phyloP scores from a whole-genome alignment of 352 stramenopile genomes.

The Blastocystis sp. region DNA sequence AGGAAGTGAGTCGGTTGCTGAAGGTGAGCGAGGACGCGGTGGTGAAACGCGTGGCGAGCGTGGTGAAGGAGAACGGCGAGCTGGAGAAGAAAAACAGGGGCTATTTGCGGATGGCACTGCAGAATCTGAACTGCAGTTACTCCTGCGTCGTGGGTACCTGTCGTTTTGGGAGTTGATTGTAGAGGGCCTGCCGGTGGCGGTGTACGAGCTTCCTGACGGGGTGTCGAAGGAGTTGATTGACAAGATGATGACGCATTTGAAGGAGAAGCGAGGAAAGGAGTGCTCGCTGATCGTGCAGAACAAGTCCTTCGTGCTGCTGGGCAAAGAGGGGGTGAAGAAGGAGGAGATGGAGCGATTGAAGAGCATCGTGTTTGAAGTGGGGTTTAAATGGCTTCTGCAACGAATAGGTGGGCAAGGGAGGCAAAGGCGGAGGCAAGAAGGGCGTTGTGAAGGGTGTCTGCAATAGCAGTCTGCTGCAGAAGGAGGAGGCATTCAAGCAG shows the following conservation, averaged over 20 bases:
- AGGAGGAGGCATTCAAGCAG: conserved; percentile 33
- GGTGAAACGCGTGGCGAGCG: conserved; percentile 72
- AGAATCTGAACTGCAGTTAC: conserved; percentile 75
- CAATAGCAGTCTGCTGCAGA: background rate
- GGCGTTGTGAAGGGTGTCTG: conserved; percentile 45
- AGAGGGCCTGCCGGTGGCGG: background rate
- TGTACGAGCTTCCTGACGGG: conserved; percentile 14
- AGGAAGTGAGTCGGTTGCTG: conserved; percentile 72
- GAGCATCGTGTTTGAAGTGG: conserved; percentile 7
- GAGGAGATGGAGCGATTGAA: conserved; percentile 16
- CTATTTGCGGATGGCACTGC: conserved; percentile 77
- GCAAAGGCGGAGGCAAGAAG: conserved; percentile 65
- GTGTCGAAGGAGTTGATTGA: conserved; percentile 21
- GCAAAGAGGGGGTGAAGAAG: background rate
- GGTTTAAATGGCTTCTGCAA: background rate
- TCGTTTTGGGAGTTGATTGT: background rate
- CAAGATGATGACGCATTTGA: conserved; percentile 19
- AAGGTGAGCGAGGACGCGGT: conserved; percentile 72
- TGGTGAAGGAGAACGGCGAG: conserved; percentile 76
- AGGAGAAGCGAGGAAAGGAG: background rate
- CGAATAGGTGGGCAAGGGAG: conserved; percentile 22
- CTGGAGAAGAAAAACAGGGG: conserved; percentile 74
- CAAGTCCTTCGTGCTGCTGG: conserved; percentile 40
- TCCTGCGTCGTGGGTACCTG: background rate
- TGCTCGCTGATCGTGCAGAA: conserved; percentile 23